Base-by-base conservation (phyloP, 495 filamentous ascomycete species). In the Entonaema liquescens region DNA sequence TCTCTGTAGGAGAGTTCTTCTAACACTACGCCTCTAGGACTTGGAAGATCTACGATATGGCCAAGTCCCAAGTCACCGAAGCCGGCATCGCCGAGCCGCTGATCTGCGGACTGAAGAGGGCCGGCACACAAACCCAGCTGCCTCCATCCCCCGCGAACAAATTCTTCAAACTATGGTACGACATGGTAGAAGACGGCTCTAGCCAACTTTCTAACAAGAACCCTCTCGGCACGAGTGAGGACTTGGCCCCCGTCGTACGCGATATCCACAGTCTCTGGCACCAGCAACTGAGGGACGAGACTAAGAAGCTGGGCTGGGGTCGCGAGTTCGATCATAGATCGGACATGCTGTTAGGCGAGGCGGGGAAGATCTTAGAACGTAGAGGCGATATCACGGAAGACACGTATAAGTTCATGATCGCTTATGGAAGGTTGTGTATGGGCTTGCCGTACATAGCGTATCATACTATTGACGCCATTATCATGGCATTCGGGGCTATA, bases 381-480 rank as follows among this genome's bases (percentile, higher is more conserved):
- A 38, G 9, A 15, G 35, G 13, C 5, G 31, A 33, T 1, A 33
- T 33, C 6, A 33, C 1, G 1, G 31, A 33, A 7, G 31, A 33
- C 2, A 33, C 31, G 5, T 33, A 33, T 33, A 33, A 33, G 31
- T 33, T 33, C 31, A 33, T 33, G 31, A 33, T 33, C 1, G 31
- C 31, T 33, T 33, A 33, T 33, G 31, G 31, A 9, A 33, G 31
- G 11, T 33, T 33, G 31, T 1, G 31, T 6, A 33, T 33, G 31
- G 5, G 31, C 5, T 9, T 33, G 31, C 31, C 31, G 11, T 33
- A 33, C 13, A 19, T 55, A n/a, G 52, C 52, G 9, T 55, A 55
- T 23, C 52, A 55, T 55, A 55, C 52, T n/a, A 15, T 55, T 13
- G 52, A 55, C 25, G 52, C 25, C 31, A 55, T 55, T n/a, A 55